Evolutionary conservation across 2,329 filamentous ascomycete species (phyloP), one percentile per base, ranked within the genome.

Genomic region (Aspergillus aculeatinus): DNA sequence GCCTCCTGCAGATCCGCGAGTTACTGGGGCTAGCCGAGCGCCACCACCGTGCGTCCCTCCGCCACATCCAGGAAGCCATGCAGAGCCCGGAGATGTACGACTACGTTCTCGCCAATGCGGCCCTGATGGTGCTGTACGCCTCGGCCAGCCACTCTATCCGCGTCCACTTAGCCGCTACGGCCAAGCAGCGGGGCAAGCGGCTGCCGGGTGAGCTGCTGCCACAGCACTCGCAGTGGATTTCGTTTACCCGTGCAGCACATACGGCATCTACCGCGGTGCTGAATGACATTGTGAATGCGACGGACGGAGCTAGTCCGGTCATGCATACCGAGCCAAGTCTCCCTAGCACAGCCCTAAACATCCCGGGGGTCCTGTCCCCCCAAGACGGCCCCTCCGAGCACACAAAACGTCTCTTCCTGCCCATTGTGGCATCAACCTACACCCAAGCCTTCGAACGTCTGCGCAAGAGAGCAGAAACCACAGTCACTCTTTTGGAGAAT

Each of bases 81-180:
- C 64, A 65, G 3, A 64, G 68, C 1, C 59, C 66, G 3, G 66
- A 71, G 12, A 65, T 70, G 1, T 79, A 77, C 52, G 74, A 77
- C 54, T 59, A 68, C 53, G 61, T 77, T 1, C 68, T 78, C 7
- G 73, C 76, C 10, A 78, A 79, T 54, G 76, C 77, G 0, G 73
- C 77, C 0, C 61, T 80, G 10, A 80, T 80, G 78, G 76, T 76
- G 3, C 68, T 80, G 25, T 79, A 79, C 19, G 75, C 71, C 0
- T 76, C 73, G 0, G 75, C 72, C 0, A 79, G 71, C 42, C 77
- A 80, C 42, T 69, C 65, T 12, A 64, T 75, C 9, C 72, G 77
- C 1, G 74, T 79, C 2, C 68, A 69, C 21, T 62, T 79, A 4
- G 65, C 70, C 0, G 65, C 67, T 19, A 63, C 62, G 4, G 68